These are phyloP conservation scores for Mortierella sp. DNA, from an alignment of 371 early-diverging fungal species.

Conservation along the genomic window DNA sequence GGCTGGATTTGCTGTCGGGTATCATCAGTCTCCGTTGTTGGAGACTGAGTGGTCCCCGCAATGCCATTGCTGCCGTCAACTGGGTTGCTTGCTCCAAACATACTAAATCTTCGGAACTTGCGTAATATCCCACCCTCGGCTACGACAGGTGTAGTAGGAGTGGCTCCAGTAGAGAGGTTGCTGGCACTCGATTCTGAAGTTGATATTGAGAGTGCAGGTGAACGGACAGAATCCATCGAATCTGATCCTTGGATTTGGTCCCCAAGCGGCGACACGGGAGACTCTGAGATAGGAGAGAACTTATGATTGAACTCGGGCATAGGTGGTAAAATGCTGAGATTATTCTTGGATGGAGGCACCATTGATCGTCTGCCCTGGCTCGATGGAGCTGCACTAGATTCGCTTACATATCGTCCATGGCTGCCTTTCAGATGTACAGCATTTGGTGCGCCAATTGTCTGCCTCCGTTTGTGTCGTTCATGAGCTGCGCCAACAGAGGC, in stretches of 20 bases:
- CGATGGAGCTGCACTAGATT: constrained; percentile 21
- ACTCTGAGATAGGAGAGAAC: background rate
- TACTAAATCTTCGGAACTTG: constrained; percentile 2
- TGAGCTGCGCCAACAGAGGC: constrained; percentile 17
- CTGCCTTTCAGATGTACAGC: constrained; percentile 2
- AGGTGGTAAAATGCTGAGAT: background rate
- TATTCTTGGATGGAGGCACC: constrained; percentile 2
- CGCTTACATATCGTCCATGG: constrained; percentile 48
- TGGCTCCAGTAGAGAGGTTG: background rate
- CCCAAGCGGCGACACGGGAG: background rate
- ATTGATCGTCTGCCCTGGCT: constrained; percentile 18
- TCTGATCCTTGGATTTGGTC: background rate
- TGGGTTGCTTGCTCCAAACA: background rate
- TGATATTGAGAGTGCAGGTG: constrained; percentile 4
- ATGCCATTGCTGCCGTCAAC: background rate
- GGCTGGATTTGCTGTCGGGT: background rate
- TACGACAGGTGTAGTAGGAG: constrained; percentile 3
- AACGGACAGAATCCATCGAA: background rate
- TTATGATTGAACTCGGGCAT: constrained; percentile 1
- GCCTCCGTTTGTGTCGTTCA: constrained; percentile 41
- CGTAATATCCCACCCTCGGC: background rate
- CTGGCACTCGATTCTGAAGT: background rate
- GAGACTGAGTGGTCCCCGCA: background rate
- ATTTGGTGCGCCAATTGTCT: constrained; percentile 34
- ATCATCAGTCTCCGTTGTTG: background rate